Conservation (phyloP, 305 asterid species). For the Solanum hybrid region DNA sequence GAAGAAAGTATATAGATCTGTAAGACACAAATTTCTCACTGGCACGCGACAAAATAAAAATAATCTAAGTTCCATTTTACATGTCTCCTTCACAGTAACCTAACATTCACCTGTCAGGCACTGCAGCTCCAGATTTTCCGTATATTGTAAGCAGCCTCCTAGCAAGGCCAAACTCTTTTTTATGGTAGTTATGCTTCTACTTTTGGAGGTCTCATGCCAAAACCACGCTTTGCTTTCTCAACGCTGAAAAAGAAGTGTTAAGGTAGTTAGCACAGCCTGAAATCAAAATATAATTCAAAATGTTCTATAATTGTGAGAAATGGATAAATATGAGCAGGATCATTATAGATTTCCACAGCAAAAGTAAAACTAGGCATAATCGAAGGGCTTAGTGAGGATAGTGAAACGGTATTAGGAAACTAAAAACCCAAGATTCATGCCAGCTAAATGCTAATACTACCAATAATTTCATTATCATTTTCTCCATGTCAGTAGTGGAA, state of each 20-base stretch:
- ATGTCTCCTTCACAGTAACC: not conserved
- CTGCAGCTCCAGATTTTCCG: not conserved
- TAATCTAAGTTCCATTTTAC: not conserved
- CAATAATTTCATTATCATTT: not conserved
- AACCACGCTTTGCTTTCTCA: constrained; percentile 78
- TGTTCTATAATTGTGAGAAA: not conserved
- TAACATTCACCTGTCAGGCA: not conserved
- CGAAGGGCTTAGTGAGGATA: not conserved
- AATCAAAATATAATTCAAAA: not conserved
- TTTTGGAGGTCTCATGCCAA: constrained; percentile 73
- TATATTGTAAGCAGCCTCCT: not conserved
- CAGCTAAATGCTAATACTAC: not conserved
- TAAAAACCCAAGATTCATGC: not conserved
- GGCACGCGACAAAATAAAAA: not conserved
- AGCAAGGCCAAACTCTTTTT: not conserved
- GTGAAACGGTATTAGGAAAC: not conserved
- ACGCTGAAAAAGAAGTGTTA: constrained; percentile 35
- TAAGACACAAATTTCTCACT: not conserved
- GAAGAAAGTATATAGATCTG: not conserved
- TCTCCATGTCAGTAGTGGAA: not conserved
- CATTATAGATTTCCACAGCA: not conserved
- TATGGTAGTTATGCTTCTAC: constrained; percentile 20
- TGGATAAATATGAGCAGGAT: not conserved
- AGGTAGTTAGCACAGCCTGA: constrained; percentile 13
- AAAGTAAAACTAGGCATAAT: not conserved